A percentile compares a stretch with the other conserved stretches of the same genome.
These are phyloP conservation scores for Aspergillus melleus DNA, from an alignment of 2,329 filamentous ascomycete genomes.

Conservation along the genomic window DNA sequence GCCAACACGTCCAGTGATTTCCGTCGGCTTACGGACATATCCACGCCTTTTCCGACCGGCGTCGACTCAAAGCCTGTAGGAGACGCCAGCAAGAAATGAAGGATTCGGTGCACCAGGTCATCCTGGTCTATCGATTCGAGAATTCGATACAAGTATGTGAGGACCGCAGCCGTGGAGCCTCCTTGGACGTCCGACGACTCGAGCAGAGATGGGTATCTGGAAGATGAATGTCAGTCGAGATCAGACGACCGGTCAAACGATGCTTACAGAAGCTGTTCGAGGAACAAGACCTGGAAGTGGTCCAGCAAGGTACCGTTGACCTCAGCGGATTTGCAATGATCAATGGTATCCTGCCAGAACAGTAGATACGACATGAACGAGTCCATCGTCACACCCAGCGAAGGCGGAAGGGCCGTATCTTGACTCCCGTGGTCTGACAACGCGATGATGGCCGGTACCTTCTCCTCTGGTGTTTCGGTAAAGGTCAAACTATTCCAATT, in stretches of 20 bases:
- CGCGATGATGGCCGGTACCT: conserved; percentile 76
- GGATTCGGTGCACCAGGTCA: conserved; percentile 89
- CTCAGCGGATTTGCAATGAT: conserved; percentile 89
- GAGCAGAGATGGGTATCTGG: conserved; percentile 86
- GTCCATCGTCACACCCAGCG: conserved; percentile 82
- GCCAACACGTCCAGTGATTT: conserved; percentile 87
- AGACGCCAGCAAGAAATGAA: conserved; percentile 86
- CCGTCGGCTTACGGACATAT: conserved; percentile 64
- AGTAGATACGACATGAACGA: conserved; percentile 92
- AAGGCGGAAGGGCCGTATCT: conserved; percentile 73
- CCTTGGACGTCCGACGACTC: conserved; percentile 97
- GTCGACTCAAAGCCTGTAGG: conserved; percentile 49
- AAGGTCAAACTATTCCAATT: conserved; percentile 69
- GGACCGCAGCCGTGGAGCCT: conserved; percentile 90
- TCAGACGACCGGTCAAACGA: no score
- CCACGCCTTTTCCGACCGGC: conserved; percentile 59
- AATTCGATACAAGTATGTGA: conserved; percentile 89
- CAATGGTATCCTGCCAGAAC: conserved; percentile 97
- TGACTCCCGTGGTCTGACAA: conserved; percentile 82
- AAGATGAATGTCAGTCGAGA: background rate
- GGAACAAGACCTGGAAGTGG: conserved; percentile 94
- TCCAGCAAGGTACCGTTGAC: conserved; percentile 91
- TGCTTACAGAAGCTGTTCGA: conserved; percentile 84
- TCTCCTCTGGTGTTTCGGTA: conserved; percentile 65
- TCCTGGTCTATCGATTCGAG: conserved; percentile 89